Evolutionary conservation across 352 stramenopile genomes (phyloP), one percentile per base, ranked within the genome.

Genomic region (Aphanomyces cochlioides): DNA sequence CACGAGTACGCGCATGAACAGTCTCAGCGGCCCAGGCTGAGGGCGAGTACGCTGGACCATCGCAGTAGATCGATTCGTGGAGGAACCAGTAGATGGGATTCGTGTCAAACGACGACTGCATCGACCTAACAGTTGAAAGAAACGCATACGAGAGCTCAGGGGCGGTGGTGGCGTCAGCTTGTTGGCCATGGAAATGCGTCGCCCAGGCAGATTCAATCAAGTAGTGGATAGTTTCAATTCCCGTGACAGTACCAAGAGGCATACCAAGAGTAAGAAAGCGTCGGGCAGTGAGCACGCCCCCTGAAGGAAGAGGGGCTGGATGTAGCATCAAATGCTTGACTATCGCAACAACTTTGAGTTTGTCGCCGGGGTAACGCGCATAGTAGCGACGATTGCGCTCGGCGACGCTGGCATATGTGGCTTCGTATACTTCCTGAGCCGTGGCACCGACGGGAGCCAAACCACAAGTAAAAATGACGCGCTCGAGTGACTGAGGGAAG

Each of bases 61-160:
- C 78, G 4, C 73, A 77, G 73, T 93, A 93, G 50, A 91, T 91
- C 53, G 75, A 80, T 77, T 93, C 85, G 61, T 93, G 85, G 10
- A 93, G 50, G 43, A 88, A 76, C 67, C 78, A 90, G 75, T 91
- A 93, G 37, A 93, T 78, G 3, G 85, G 85, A 61, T 85, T 76
- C 60, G 87, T 83, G 74, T 91, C 85, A 77, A 91, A 93, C 0
- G 75, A 53, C 7, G 56, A 73, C 73, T 93, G 85, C n/a, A 73
- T 63, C 7, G 68, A 47, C 43, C 90, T 83, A 17, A 93, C 78
- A 48, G 67, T 54, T 66, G 82, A 82, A 4, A 89, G 47, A 77
- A 93, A 93, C 7, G 72, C 68, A 12, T 73, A 59, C 21, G 72
- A 77, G 28, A 90, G 76, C 47, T 79, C 72, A 15, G 66, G 53